A percentile compares a stretch with the other conserved stretches of the same genome.
Conservation (phyloP, 2,329 filamentous ascomycete species). For the Colletotrichum tropicicola region DNA sequence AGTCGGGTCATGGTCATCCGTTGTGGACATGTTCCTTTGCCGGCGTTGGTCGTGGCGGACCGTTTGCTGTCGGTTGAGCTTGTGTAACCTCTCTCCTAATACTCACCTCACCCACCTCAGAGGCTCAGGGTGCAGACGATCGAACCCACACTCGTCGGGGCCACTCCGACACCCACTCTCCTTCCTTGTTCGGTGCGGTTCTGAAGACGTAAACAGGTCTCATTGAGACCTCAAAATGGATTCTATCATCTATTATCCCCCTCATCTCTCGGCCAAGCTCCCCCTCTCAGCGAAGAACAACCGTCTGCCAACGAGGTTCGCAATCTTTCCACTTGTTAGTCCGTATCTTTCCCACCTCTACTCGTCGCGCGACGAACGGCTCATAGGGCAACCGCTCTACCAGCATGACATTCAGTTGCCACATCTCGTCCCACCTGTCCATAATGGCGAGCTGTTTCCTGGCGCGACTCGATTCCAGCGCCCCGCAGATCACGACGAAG, state of each 20-base stretch:
- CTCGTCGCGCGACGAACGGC: not conserved
- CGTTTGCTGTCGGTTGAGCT: not conserved
- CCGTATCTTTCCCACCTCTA: not conserved
- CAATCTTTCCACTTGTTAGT: not conserved
- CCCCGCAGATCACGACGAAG: not conserved
- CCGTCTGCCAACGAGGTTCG: not conserved
- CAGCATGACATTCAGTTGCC: not conserved
- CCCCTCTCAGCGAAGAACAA: not conserved
- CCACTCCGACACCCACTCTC: not conserved
- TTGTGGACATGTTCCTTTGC: not conserved
- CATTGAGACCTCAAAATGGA: not conserved
- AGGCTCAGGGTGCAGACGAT: not conserved
- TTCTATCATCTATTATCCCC: not conserved
- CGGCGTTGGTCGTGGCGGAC: not conserved
- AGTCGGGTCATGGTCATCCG: not conserved
- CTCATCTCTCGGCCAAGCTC: not conserved
- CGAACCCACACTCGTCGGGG: constrained; percentile 13
- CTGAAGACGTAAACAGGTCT: not conserved
- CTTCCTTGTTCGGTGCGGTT: not conserved
- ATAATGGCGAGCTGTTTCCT: not conserved
- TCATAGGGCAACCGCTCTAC: not conserved
- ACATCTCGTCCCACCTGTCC: not conserved
- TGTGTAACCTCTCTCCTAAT: not conserved
- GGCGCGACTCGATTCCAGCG: not conserved
- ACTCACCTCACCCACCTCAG: not conserved